Evolutionary conservation across 2,329 filamentous ascomycete species (phyloP), one percentile per base, ranked within the genome.

Genomic region (Xylariaceae sp.): DNA sequence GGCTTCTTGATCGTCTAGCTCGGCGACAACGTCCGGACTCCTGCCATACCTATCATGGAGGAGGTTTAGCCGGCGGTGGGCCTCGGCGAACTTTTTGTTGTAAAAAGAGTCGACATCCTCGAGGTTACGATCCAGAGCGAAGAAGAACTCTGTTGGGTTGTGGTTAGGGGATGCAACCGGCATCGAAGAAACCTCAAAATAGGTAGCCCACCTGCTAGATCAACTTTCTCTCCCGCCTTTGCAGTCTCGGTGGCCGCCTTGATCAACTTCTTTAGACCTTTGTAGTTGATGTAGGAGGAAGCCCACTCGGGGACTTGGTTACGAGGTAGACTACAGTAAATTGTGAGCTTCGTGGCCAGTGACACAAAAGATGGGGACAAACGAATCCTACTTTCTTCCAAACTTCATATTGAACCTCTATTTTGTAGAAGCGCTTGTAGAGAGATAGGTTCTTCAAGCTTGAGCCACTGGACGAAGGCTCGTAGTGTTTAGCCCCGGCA

Each of bases 81-180:
- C 89, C 67, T 98, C 93, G 59, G 86, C 83, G 70, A 92, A 91
- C 73, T 97, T 97, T 73, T 93, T 96, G 78, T 96, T 97, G 80
- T 97, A 98, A 75, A 99, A 98, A 49, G 85, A 85, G 74, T 97
- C 92, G 73, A 99, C 93, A 75, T 96, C 90, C 79, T 99, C 95
- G 70, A 99, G 88, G 72, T 98, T 97, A 67, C 95, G 90, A 73
- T 99, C 95, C 73, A 99, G 87, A 62, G 89, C 90, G 74, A 93
- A 96, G 79, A 97, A 96, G 82, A 99, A 96, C 74, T 93, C 95
- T 97, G 79, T 67, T 67, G 61, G 59, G 64, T 60, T 62, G 64
- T 61, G 61, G 73, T 76, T 72, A 77, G 74, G 73, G 64, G 66
- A 69, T 63, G 67, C 67, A 66, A 65, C 67, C 61, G 65, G 68